Evolutionary conservation across 2,329 filamentous ascomycete species (phyloP).

Genomic region (Colletotrichum orbiculare): DNA sequence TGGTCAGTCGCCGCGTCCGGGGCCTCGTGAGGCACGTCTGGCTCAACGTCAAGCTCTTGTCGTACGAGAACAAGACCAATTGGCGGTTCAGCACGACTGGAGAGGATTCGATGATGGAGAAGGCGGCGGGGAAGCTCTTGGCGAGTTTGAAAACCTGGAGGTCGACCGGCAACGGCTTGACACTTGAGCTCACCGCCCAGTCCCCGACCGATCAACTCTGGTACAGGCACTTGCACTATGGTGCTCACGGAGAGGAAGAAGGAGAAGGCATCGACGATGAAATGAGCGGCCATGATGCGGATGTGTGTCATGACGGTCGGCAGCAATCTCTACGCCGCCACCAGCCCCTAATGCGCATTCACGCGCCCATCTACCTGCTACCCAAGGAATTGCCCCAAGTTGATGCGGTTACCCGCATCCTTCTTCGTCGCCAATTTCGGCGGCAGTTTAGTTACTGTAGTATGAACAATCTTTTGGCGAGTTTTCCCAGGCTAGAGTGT

Average conservation of each 20-base stretch:
- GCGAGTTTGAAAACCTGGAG: no score
- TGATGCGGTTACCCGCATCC: slow-evolving; percentile 44
- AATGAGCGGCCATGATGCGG: background rate
- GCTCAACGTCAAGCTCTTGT: slow-evolving; percentile 43
- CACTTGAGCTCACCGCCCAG: slow-evolving; percentile 47
- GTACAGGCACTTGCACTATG: slow-evolving; percentile 46
- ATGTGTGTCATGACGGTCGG: no score
- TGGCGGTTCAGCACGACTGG: no score
- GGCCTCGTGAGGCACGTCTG: slow-evolving; percentile 45
- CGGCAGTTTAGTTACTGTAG: slow-evolving; percentile 37
- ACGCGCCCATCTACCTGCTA: no score
- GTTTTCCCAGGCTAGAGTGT: slow-evolving; percentile 42
- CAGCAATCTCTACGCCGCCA: no score
- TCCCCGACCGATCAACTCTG: slow-evolving; percentile 50
- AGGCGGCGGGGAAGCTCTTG: no score
- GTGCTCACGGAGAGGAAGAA: background rate
- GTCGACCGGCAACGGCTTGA: slow-evolving; percentile 37
- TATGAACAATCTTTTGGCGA: slow-evolving; percentile 39
- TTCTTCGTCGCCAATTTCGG: slow-evolving; percentile 48
- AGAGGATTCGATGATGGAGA: no score
- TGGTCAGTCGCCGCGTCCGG: slow-evolving; percentile 37
- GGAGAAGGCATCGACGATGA: slow-evolving; percentile 37
- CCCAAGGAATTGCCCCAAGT: slow-evolving; percentile 37
- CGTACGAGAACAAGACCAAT: slow-evolving; percentile 32
- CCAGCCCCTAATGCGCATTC: no score